A percentile compares a stretch with the other conserved stretches of the same genome.
Conservation (phyloP, 1,284 basidiomycete genomes). For the Gymnopus androsaceus region DNA sequence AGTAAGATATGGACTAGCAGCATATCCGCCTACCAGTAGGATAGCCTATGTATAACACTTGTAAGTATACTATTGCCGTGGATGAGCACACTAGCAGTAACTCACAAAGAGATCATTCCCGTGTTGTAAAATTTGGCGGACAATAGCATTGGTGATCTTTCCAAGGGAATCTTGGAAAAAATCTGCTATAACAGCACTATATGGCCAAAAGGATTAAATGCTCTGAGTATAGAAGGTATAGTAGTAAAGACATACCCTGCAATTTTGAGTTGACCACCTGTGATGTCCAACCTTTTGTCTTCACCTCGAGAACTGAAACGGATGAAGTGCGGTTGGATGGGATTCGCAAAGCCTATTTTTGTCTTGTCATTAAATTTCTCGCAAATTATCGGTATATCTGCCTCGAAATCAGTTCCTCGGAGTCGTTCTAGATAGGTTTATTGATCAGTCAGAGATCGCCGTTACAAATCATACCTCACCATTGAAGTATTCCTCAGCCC, state of each 20-base stretch:
- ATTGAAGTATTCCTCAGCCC: neutral
- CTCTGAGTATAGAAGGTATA: neutral
- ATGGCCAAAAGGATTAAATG: neutral
- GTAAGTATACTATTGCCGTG: too few relatives aligned
- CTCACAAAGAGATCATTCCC: neutral
- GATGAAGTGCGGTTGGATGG: neutral
- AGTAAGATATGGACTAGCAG: slow-evolving; percentile 21
- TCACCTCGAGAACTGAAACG: neutral
- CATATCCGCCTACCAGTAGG: slow-evolving; percentile 27
- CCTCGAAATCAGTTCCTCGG: neutral
- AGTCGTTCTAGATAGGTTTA: slow-evolving; percentile 2
- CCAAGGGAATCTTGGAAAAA: neutral
- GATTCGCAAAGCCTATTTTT: neutral
- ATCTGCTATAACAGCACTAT: neutral
- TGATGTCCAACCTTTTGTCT: neutral
- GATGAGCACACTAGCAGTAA: too few relatives aligned
- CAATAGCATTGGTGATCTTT: neutral
- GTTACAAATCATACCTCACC: neutral
- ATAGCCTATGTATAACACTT: too few relatives aligned
- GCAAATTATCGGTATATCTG: neutral
- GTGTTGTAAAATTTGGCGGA: neutral
- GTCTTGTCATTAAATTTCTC: neutral
- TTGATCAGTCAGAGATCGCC: neutral
- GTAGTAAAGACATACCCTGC: neutral
- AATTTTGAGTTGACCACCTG: slow-evolving; percentile 1